These are phyloP conservation scores for Bothriochloa decipiens DNA, from an alignment of 176 grass and related monocot genomes.

Conservation along the genomic window DNA sequence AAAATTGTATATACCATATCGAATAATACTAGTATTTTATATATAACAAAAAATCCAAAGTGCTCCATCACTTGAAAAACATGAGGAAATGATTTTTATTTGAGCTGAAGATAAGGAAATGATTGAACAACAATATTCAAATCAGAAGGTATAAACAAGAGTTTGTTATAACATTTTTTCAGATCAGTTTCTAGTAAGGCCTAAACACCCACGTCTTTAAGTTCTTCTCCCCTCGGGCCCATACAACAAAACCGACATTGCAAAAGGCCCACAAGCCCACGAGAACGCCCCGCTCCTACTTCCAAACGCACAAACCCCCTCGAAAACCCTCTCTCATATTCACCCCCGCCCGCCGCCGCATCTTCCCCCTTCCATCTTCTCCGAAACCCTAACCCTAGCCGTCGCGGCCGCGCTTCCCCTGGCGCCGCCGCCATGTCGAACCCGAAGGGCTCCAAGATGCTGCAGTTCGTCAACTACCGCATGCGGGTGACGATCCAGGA, in stretches of 20 bases:
- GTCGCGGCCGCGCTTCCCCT: neutral
- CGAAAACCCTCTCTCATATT: slow-evolving; percentile 36
- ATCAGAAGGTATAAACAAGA: too few species aligned
- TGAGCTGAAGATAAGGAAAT: too few species aligned
- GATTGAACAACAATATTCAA: too few species aligned
- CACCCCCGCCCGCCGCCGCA: neutral
- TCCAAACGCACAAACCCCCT: slow-evolving; percentile 40
- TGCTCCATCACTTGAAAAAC: too few species aligned
- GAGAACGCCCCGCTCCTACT: neutral
- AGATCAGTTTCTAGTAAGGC: neutral
- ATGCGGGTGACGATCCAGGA: slow-evolving; percentile 99
- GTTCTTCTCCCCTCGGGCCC: neutral
- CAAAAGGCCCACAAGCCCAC: slow-evolving; percentile 21
- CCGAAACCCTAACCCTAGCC: slow-evolving; percentile 59
- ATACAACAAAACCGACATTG: slow-evolving; percentile 3
- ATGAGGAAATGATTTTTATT: too few species aligned
- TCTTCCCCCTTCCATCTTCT: neutral
- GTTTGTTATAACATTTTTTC: too few species aligned
- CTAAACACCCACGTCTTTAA: neutral
- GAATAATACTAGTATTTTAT: too few species aligned
- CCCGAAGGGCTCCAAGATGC: slow-evolving; percentile 98
- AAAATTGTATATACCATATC: too few species aligned
- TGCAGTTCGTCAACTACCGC: slow-evolving; percentile 97
- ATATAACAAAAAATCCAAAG: too few species aligned
- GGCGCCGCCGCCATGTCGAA: slow-evolving; percentile 72